Conservation (phyloP, 2,329 filamentous ascomycete species). For the Aspergillus aculeatus region DNA sequence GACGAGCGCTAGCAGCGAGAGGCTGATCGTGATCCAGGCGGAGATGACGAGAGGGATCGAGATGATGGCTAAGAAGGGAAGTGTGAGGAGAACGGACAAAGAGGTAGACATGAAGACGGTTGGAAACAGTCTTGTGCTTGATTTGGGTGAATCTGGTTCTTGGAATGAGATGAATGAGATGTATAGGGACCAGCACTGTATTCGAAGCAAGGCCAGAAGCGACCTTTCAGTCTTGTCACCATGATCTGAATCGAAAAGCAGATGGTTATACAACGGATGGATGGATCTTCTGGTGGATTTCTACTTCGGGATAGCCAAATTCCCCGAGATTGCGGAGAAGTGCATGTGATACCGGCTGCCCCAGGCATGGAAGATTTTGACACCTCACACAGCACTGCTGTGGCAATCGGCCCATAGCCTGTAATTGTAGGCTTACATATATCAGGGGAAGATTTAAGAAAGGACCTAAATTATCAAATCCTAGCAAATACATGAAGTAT, state of each 20-base stretch:
- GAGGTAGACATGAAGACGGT: slow-evolving; percentile 29
- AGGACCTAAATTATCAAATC: too few species aligned
- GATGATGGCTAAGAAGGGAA: slow-evolving; percentile 63
- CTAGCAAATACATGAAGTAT: too few species aligned
- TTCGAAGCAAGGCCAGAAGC: neutral
- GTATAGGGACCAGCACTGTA: neutral
- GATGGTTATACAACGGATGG: too few species aligned
- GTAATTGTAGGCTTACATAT: too few species aligned
- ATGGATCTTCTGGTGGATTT: neutral
- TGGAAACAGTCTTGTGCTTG: neutral
- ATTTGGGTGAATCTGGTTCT: neutral
- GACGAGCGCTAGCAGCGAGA: slow-evolving; percentile 62
- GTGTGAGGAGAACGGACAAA: slow-evolving; percentile 46
- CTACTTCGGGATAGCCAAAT: neutral
- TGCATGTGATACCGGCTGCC: slow-evolving; percentile 11
- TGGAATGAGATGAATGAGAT: too few species aligned
- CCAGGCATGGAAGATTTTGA: slow-evolving; percentile 1
- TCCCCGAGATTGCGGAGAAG: slow-evolving; percentile 4
- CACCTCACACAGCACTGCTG: neutral
- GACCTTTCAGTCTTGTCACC: neutral
- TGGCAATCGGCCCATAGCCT: too few species aligned
- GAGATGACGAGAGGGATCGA: slow-evolving; percentile 64
- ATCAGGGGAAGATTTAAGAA: too few species aligned
- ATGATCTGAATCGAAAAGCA: neutral
- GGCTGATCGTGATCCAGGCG: slow-evolving; percentile 61